Percentiles rank a stretch among this genome's conserved stretches.
phyloP scores from a whole-genome alignment of 2,329 filamentous ascomycete genomes.

The Penicillium griseofulvum region DNA sequence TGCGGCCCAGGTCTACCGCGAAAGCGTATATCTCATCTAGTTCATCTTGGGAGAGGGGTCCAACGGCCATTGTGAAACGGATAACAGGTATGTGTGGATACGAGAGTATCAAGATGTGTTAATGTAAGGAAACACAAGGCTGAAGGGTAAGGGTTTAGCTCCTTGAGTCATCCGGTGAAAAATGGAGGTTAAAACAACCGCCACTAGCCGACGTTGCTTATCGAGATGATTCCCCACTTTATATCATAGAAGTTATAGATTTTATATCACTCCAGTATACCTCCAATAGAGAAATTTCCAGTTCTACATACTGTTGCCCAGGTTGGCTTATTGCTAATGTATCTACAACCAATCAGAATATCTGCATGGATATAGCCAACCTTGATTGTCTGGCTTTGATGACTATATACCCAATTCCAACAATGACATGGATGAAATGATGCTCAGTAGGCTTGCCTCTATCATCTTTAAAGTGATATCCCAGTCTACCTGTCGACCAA shows the following conservation, averaged over 20 bases:
- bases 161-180: slow-evolving; percentile 2
- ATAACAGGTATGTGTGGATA: not conserved
- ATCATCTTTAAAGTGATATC: too few relatives aligned
- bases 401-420: too few relatives aligned
- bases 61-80: slow-evolving; percentile 17
- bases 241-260: not conserved
- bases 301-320: not conserved
- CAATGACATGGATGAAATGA: too few relatives aligned
- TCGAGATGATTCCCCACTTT: not conserved
- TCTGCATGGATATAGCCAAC: too few relatives aligned
- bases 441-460: too few relatives aligned
- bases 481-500: too few relatives aligned
- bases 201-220: not conserved
- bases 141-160: not conserved
- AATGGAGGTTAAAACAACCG: slow-evolving; percentile 1
- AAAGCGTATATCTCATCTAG: slow-evolving; percentile 67
- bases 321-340: not conserved
- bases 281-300: not conserved
- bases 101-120: not conserved
- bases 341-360: not conserved
- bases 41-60: slow-evolving; percentile 41
- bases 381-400: too few relatives aligned
- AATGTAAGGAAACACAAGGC: not conserved
- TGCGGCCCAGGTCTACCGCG: slow-evolving; percentile 66
- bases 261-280: not conserved